phyloP scores from a whole-genome alignment of 1,284 basidiomycete genomes.

The Inonotus hispidus region DNA sequence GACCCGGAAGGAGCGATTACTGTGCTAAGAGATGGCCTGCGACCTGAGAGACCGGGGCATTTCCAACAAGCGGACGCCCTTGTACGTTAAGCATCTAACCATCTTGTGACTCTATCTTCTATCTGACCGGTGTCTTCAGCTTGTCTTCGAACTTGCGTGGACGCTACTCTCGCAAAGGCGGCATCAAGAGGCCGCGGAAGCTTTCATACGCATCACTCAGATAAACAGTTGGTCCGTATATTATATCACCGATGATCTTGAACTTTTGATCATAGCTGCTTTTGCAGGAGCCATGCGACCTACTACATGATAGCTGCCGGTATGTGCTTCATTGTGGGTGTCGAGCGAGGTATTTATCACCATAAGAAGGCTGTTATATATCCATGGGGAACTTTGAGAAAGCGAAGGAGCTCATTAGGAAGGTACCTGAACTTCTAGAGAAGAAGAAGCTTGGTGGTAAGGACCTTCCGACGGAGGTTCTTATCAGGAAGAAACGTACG shows the following conservation, averaged over 20 bases:
- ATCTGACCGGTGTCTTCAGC: constrained; percentile 31
- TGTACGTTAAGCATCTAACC: constrained; percentile 33
- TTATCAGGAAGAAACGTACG: constrained; percentile 66
- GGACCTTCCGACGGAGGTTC: constrained; percentile 66
- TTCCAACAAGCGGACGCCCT: constrained; percentile 71
- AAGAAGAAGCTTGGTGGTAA: constrained; percentile 60
- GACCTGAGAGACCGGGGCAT: constrained; percentile 41
- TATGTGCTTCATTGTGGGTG: constrained; percentile 21
- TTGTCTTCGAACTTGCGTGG: constrained; percentile 76
- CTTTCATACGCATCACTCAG: constrained; percentile 57
- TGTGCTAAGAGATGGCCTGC: constrained; percentile 54
- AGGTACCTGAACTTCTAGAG: constrained; percentile 53
- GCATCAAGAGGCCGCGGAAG: constrained; percentile 61
- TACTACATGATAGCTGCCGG: constrained; percentile 72
- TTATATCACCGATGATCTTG: neutral
- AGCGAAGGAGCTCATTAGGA: constrained; percentile 56
- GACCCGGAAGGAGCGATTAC: constrained; percentile 59
- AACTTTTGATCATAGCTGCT: neutral
- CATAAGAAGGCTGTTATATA: constrained; percentile 50
- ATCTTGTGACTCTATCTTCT: neutral
- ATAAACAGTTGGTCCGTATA: constrained; percentile 59
- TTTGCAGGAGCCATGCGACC: constrained; percentile 62
- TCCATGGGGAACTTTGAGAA: constrained; percentile 45
- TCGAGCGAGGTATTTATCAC: neutral
- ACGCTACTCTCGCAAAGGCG: constrained; percentile 57